Evolutionary conservation across 257 asterid genomes (phyloP), one percentile per base, ranked within the genome.

Genomic region (Penstemon eatonii): DNA sequence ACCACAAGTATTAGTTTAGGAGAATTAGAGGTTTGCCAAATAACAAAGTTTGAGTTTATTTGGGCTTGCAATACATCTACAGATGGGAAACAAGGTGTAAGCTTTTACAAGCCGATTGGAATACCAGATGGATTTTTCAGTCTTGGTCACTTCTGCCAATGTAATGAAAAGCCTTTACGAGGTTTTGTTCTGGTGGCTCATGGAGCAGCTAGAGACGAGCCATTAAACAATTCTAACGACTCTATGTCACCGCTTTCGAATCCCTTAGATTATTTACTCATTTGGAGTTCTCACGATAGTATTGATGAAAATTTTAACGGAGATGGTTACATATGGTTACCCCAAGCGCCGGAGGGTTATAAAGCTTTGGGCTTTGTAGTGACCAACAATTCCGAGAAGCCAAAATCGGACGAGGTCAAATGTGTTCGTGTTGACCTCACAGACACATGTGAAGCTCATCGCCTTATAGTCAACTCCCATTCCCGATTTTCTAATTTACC

Each of bases 131-230:
- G 96, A 56, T 90, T 84, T 79, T 87, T 63, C 69, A 69, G 82
- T 66, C 87, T 93, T 42, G 97, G 99, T 60, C 80, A 88, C 84
- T 85, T 82, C 58, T 91, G 95, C 72, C 95, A 90, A 72, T 84
- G 91, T 68, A 86, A 83, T 54, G 81, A 78, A 51, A 90, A 81
- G 71, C 92, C 92, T 75, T 76, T 90, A 65, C 80, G 81, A 46
- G 97, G 96, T 13, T 90, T 80, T 75, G 86, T 85, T 72, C 92
- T 90, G 46, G 99, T 79, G 42, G 97, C 94, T 66, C 78, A 91
- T 69, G 90, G 75, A 78, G 74, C 60, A 13, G 58, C 68, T 65
- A 46, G 43, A 25, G 41, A 63, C 37, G 59, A 80, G 62, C 58
- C 65, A n/a, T 76, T 39, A 42, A 71, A 65, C 62, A 54, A 56